Conservation (phyloP, 345 rosid species). For the Populus nigra region DNA sequence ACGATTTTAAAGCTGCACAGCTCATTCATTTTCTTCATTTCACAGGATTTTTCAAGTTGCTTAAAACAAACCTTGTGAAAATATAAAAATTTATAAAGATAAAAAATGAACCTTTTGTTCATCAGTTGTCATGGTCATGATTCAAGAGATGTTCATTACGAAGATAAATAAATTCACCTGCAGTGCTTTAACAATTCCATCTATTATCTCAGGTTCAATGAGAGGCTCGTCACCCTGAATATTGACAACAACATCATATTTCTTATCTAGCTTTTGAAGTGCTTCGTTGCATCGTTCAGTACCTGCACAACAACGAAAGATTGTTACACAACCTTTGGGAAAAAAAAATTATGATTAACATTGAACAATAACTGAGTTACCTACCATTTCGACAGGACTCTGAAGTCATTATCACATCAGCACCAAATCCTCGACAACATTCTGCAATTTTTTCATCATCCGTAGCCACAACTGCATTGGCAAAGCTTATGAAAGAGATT, state of each 20-base stretch:
- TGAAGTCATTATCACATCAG: constrained; percentile 94
- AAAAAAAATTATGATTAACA: neutral
- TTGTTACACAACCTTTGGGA: neutral
- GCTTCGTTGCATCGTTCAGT: constrained; percentile 93
- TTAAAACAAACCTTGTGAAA: neutral
- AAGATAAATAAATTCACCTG: constrained; percentile 46
- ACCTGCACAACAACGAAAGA: constrained; percentile 40
- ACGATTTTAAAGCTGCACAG: neutral
- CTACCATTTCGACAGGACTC: constrained; percentile 92
- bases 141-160: neutral
- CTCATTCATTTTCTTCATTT: neutral
- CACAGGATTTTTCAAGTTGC: neutral
- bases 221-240: constrained; percentile 98
- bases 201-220: constrained; percentile 89
- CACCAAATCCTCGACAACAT: constrained; percentile 92
- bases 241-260: constrained; percentile 85
- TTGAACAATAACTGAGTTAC: neutral
- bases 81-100: neutral
- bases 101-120: neutral
- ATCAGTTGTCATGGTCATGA: neutral
- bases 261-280: constrained; percentile 72
- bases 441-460: constrained; percentile 90
- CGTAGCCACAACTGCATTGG: constrained; percentile 76
- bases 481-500: constrained; percentile 2
- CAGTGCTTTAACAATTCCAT: constrained; percentile 87